These are phyloP conservation scores for Tylopilus felleus DNA, from an alignment of 768 basidiomycete species.

Conservation along the genomic window DNA sequence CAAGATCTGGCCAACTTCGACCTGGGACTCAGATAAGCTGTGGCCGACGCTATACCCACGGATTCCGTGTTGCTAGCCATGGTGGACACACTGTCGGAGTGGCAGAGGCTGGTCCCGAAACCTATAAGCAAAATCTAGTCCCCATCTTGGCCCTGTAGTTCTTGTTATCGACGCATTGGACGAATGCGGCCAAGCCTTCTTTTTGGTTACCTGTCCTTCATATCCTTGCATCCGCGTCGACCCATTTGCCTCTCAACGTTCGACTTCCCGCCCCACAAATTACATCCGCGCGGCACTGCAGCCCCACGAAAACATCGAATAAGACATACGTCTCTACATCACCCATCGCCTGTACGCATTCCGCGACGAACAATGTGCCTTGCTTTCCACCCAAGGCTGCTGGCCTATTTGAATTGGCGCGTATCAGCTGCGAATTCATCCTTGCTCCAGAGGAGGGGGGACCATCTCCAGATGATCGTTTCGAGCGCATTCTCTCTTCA, in stretches of 20 bases:
- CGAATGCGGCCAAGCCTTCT: not conserved
- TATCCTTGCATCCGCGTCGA: not conserved
- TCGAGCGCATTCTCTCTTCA: not conserved
- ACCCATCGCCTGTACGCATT: not conserved
- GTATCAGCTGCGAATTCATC: not conserved
- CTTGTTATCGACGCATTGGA: not conserved
- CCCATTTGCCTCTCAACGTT: not conserved
- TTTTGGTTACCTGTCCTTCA: not conserved
- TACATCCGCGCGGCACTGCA: not conserved
- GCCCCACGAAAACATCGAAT: not conserved
- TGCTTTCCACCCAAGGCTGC: not conserved
- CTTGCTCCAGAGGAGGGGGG: not conserved
- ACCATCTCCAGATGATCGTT: not conserved
- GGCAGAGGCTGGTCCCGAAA: not conserved
- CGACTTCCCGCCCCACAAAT: not conserved
- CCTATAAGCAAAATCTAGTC: not conserved
- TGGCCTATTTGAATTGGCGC: not conserved
- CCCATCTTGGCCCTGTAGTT: not conserved
- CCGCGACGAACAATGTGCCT: not conserved
- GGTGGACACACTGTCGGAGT: not conserved
- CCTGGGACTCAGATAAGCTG: not conserved
- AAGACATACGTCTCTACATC: not conserved
- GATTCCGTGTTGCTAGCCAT: not conserved
- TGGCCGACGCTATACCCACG: not conserved
- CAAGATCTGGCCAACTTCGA: not conserved